These are phyloP conservation scores for Hibiscus syriacus DNA, from an alignment of 345 rosid species.

Conservation along the genomic window DNA sequence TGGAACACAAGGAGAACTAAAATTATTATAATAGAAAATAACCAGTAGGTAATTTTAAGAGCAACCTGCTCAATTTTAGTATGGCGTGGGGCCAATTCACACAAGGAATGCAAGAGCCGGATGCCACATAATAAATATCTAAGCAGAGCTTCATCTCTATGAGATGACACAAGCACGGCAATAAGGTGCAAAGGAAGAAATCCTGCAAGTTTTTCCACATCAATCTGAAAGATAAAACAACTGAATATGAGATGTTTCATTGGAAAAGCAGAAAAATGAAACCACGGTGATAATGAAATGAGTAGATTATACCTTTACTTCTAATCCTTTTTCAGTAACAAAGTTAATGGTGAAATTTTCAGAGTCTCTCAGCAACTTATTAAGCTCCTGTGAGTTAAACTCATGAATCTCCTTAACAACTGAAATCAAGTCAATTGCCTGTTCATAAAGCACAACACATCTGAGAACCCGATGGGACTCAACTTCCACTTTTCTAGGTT, in stretches of 20 bases:
- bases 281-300: not conserved
- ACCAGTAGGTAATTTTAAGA: not conserved
- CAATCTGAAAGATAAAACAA: constrained; percentile 51
- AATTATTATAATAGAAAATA: not conserved
- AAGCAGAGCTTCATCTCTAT: constrained; percentile 44
- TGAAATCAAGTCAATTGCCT: constrained; percentile 47
- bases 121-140: constrained; percentile 33
- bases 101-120: not conserved
- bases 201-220: constrained; percentile 58
- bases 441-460: constrained; percentile 12
- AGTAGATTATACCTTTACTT: constrained; percentile 40
- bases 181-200: constrained; percentile 78
- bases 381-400: constrained; percentile 58
- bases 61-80: constrained; percentile 6
- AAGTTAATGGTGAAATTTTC: constrained; percentile 47
- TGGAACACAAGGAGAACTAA: not conserved
- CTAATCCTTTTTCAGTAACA: constrained; percentile 27
- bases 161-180: constrained; percentile 48
- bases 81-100: not conserved
- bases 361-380: constrained; percentile 55
- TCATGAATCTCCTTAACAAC: constrained; percentile 70
- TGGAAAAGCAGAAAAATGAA: not conserved
- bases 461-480: not conserved
- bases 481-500: not conserved
- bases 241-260: constrained; percentile 10